These are phyloP conservation scores for Sporisorium sorghi DNA, from an alignment of 1,284 basidiomycete species.

Conservation along the genomic window DNA sequence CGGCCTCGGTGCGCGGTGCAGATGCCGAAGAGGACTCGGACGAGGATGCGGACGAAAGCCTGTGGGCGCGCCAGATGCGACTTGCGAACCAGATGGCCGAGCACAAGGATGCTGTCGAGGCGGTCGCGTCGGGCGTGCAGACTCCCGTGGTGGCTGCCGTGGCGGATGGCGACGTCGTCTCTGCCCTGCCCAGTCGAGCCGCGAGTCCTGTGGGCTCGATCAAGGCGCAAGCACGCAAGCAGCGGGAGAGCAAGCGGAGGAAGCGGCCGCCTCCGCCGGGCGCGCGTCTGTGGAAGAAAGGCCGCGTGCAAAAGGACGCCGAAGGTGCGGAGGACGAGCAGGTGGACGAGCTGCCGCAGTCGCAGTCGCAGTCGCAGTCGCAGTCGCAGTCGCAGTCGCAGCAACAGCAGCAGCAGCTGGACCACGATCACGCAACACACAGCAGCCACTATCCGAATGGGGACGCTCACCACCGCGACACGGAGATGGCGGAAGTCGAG, in stretches of 20 bases:
- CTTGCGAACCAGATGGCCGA: constrained; percentile 22
- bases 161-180: not conserved
- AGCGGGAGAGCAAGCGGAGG: constrained; percentile 29
- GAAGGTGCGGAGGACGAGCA: constrained; percentile 4
- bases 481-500: not conserved
- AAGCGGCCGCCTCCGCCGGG: constrained; percentile 45
- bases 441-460: constrained; percentile 8
- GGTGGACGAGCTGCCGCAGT: constrained; percentile 1
- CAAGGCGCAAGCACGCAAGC: not conserved
- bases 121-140: constrained; percentile 10
- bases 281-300: constrained; percentile 47
- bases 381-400: constrained; percentile 1
- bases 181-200: constrained; percentile 19
- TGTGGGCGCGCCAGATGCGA: constrained; percentile 41
- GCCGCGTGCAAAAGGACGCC: constrained; percentile 38
- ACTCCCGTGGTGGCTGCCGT: constrained; percentile 13
- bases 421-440: not conserved
- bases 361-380: not conserved
- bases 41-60: constrained; percentile 35
- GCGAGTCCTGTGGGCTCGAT: constrained; percentile 18
- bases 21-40: constrained; percentile 23
- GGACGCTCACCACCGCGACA: not conserved
- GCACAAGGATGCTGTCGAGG: constrained; percentile 1
- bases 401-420: not conserved
- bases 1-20: constrained; percentile 18